Evolutionary conservation across 768 basidiomycete genomes (phyloP).

Genomic region (Asterophora lycoperdoides): DNA sequence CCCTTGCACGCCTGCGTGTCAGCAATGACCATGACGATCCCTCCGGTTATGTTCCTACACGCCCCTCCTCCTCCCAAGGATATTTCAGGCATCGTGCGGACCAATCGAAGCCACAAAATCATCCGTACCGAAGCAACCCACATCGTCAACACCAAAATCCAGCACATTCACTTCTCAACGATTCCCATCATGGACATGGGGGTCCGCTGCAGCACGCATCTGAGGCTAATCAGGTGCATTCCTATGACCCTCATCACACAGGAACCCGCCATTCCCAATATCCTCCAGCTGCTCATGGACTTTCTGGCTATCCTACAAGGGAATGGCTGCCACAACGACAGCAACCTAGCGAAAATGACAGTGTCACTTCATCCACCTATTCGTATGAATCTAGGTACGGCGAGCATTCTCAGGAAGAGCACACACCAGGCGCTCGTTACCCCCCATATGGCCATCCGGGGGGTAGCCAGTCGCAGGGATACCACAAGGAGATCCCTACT

Average conservation of each 20-base stretch:
- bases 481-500: slow-evolving; percentile 9
- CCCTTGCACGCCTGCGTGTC: slow-evolving; percentile 41
- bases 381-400: neutral
- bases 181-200: neutral
- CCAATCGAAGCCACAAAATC: slow-evolving; percentile 1
- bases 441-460: neutral
- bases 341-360: neutral
- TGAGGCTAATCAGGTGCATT: neutral
- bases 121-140: slow-evolving; percentile 1
- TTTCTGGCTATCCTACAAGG: neutral
- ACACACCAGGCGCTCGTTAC: slow-evolving; percentile 2
- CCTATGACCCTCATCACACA: slow-evolving; percentile 1
- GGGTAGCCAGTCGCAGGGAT: neutral
- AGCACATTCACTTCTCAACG: neutral
- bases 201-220: neutral
- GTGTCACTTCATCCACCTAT: neutral
- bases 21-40: slow-evolving; percentile 31
- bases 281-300: neutral
- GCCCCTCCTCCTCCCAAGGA: slow-evolving; percentile 3
- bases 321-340: neutral
- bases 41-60: slow-evolving; percentile 7
- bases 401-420: neutral
- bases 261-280: neutral
- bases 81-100: neutral
- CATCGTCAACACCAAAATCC: neutral